A percentile compares a stretch with the other conserved stretches of the same genome.
Conservation (phyloP, 257 asterid genomes). For the Petrea volubilis region DNA sequence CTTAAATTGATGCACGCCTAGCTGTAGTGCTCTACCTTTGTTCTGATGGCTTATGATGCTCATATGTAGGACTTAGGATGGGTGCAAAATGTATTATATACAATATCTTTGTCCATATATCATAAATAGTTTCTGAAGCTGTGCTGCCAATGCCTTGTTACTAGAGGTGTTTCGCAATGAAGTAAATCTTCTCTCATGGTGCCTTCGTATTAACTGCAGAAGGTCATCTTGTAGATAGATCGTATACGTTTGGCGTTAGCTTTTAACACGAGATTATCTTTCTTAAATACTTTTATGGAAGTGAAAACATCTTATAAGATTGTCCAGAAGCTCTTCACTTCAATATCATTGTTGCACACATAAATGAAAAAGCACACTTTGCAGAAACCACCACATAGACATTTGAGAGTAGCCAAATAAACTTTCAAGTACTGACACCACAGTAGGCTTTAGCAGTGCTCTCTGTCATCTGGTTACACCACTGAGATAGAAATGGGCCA, state of each 20-base stretch:
- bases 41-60: not conserved
- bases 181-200: too few species aligned
- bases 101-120: not conserved
- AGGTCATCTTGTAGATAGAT: too few species aligned
- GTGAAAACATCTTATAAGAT: not conserved
- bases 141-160: not conserved
- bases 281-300: not conserved
- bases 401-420: not conserved
- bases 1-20: not conserved
- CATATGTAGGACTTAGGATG: not conserved
- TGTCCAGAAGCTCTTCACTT: too few species aligned
- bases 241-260: too few species aligned
- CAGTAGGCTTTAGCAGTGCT: constrained; percentile 45
- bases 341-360: too few species aligned
- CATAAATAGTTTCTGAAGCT: not conserved
- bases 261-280: too few species aligned
- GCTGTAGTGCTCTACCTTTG: not conserved
- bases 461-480: constrained; percentile 32
- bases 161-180: too few species aligned
- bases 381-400: not conserved
- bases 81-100: not conserved
- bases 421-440: constrained; percentile 34
- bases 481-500: constrained; percentile 38
- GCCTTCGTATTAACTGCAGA: too few species aligned
- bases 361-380: not conserved